Conservation (phyloP, 129 eudicot genomes). For the Arctium lappa region DNA sequence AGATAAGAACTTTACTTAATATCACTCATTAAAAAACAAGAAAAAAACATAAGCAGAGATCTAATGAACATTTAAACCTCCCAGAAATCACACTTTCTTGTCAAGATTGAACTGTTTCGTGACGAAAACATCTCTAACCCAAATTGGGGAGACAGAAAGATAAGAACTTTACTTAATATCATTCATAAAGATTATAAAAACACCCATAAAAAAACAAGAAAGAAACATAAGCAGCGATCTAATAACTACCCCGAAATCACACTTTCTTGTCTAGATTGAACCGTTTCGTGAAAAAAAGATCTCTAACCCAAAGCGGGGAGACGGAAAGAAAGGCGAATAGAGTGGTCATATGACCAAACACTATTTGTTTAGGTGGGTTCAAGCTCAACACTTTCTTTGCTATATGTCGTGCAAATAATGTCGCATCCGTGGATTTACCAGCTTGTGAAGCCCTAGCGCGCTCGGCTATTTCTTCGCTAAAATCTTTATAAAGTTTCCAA, state of each 20-base stretch:
- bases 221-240: not conserved
- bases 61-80: not conserved
- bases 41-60: not conserved
- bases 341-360: slow-evolving; percentile 64
- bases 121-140: not conserved
- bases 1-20: slow-evolving; percentile 19
- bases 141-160: not conserved
- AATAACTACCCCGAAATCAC: not conserved
- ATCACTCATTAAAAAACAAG: not conserved
- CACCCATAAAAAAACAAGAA: slow-evolving; percentile 6
- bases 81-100: not conserved
- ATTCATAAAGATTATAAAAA: not conserved
- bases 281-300: slow-evolving; percentile 50
- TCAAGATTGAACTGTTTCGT: not conserved
- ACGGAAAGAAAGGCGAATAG: slow-evolving; percentile 52
- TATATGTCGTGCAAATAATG: slow-evolving; percentile 56
- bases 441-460: slow-evolving; percentile 72
- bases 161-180: not conserved
- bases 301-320: slow-evolving; percentile 81
- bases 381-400: slow-evolving; percentile 58
- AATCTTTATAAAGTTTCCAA: slow-evolving; percentile 63
- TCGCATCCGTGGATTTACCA: slow-evolving; percentile 62
- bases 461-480: slow-evolving; percentile 49
- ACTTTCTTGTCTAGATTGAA: slow-evolving; percentile 48
- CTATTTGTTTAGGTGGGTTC: slow-evolving; percentile 58